These are phyloP conservation scores for Fusarium robinianum DNA, from an alignment of 2,329 filamentous ascomycete genomes.

Conservation along the genomic window DNA sequence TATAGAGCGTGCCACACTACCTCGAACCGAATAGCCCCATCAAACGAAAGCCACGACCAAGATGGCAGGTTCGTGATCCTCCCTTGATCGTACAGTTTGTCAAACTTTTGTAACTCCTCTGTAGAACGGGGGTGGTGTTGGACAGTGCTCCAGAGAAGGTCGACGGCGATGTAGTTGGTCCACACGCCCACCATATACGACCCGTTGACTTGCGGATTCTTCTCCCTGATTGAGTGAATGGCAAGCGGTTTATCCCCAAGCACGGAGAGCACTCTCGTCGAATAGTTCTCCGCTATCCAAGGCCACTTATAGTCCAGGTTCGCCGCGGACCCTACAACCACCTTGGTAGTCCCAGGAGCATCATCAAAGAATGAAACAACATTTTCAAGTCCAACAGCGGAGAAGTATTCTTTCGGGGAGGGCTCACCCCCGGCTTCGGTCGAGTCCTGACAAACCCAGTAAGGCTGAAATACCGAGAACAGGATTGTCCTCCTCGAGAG, in stretches of 20 bases:
- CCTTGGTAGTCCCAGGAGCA: too few species aligned
- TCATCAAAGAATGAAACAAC: background rate
- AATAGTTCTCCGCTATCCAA: background rate
- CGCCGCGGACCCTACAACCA: background rate
- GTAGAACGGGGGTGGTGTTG: background rate
- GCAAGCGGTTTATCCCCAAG: background rate
- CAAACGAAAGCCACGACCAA: background rate
- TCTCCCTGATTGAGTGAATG: background rate
- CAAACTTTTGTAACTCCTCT: background rate
- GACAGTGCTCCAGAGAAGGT: slow-evolving; percentile 3
- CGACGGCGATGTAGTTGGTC: background rate
- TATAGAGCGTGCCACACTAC: too few species aligned
- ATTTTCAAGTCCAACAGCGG: background rate
- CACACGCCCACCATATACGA: background rate
- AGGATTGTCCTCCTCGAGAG: too few species aligned
- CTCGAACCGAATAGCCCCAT: background rate
- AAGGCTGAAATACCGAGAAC: background rate
- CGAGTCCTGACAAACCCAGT: background rate
- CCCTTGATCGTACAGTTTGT: background rate
- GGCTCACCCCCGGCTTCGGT: background rate
- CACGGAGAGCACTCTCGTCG: background rate
- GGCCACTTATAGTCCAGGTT: slow-evolving; percentile 1
- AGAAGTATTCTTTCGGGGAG: background rate
- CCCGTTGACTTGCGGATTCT: too few species aligned
- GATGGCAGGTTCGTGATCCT: background rate